Percentiles rank a stretch among this genome's conserved stretches.
Evolutionary conservation across 2,329 filamentous ascomycete genomes (phyloP).

Genomic region (Metarhizium robertsii): DNA sequence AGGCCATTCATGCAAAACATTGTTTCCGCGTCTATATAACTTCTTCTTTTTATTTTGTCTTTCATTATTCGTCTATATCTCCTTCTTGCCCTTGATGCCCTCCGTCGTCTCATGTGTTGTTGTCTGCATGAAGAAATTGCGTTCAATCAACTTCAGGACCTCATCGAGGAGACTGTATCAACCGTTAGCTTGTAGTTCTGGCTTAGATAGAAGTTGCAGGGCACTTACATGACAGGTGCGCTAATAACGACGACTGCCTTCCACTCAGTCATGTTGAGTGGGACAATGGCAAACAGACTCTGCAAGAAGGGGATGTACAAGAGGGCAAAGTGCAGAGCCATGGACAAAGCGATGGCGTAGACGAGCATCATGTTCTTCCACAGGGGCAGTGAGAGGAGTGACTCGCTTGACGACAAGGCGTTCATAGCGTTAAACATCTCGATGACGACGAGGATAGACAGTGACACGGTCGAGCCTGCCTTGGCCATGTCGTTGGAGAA

Average conservation of each 20-base stretch:
- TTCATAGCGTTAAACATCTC: constrained; percentile 99
- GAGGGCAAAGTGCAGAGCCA: constrained; percentile 89
- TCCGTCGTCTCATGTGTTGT: constrained; percentile 27
- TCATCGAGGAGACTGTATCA: constrained; percentile 66
- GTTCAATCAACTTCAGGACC: constrained; percentile 68
- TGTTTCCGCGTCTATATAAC: not conserved
- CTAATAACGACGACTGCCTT: constrained; percentile 83
- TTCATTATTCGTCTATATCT: constrained; percentile 19
- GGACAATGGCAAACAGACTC: constrained; percentile 80
- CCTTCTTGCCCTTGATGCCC: constrained; percentile 41
- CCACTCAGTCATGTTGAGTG: constrained; percentile 82
- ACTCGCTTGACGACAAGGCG: constrained; percentile 89
- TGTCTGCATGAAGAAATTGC: constrained; percentile 52
- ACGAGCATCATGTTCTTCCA: constrained; percentile 99
- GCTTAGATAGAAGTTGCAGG: not conserved
- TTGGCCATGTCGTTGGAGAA: constrained; percentile 81
- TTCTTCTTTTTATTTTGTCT: constrained; percentile 10
- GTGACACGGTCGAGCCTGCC: constrained; percentile 83
- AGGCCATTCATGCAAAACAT: constrained; percentile 5
- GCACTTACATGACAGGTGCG: constrained; percentile 79
- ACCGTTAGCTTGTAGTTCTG: constrained; percentile 13
- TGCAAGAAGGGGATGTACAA: constrained; percentile 89
- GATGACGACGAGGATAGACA: constrained; percentile 89
- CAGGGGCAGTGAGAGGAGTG: constrained; percentile 83
- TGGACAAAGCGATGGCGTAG: constrained; percentile 85